Evolutionary conservation across 1,284 basidiomycete species (phyloP), one percentile per base, ranked within the genome.

Genomic region (Apiotrichum gracile): DNA sequence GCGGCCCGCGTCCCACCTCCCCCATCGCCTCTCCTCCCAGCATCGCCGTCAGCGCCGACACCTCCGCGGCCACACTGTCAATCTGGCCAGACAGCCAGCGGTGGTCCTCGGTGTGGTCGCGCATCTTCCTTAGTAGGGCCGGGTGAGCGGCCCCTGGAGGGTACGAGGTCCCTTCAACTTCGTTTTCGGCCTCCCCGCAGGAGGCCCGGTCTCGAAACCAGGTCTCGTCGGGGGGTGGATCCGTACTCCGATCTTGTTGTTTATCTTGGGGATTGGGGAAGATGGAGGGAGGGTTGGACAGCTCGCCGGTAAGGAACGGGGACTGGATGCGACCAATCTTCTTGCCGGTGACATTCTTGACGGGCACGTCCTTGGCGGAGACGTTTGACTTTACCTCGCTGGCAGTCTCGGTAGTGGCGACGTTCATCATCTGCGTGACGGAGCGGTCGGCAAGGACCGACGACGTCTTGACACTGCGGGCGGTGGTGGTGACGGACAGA

Each of bases 41-140:
- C 46, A 47, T 47, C 19, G 7, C 26, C 40, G 25, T 31, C 29
- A 54, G 37, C 21, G 27, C n/a, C 9, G 25, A 31, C 6, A 54
- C 12, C 13, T 43, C 37, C 5, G 22, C 45, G 3, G 34, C 35
- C 19, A 65, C 61, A 19, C 55, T 54, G 47, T 63, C 59, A 25
- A 68, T 51, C 51, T 66, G 62, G 31, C 55, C 58, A 10, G 59
- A 40, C 3, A 69, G 35, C 2, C 42, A 37, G 19, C 31, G 55
- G 51, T 67, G 67, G 16, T 66, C 64, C 5, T 34, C 45, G 5
- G 61, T 56, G 33, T 70, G 66, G 10, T 48, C 33, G n/a, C 66
- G 61, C 8, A 67, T 57, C 21, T 62, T 62, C 2, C 60, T 58
- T 9, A 67, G 26, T 4, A 65, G 49, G 7, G 62, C 34, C 34